A percentile compares a stretch with the other conserved stretches of the same genome.
Evolutionary conservation across 805 yeast species (phyloP).

Genomic region (Pichia paraexigua): DNA sequence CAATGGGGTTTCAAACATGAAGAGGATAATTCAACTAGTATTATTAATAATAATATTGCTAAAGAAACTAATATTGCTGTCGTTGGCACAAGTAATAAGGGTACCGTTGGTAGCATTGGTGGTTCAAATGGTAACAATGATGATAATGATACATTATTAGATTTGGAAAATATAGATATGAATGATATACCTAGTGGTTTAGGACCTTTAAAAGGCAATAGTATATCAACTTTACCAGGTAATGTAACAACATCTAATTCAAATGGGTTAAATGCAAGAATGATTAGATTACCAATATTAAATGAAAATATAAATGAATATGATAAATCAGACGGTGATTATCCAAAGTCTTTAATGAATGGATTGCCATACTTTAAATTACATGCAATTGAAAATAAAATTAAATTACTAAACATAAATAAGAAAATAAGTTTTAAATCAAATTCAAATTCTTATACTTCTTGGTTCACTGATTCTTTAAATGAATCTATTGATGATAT

Average conservation of each 20-base stretch:
- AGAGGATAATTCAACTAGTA: slow-evolving; percentile 12
- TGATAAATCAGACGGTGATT: slow-evolving; percentile 6
- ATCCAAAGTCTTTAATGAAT: slow-evolving; percentile 21
- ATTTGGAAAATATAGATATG: not conserved
- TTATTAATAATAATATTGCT: not conserved
- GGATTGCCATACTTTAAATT: slow-evolving; percentile 39
- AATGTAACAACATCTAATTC: slow-evolving; percentile 14
- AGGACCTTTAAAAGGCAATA: slow-evolving; percentile 13
- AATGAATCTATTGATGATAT: slow-evolving; percentile 35
- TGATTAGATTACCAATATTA: slow-evolving; percentile 24
- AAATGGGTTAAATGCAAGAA: slow-evolving; percentile 21
- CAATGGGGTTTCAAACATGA: slow-evolving; percentile 28
- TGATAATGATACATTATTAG: not conserved
- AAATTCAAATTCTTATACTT: slow-evolving; percentile 19
- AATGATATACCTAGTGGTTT: slow-evolving; percentile 6
- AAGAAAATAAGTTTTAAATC: slow-evolving; percentile 23
- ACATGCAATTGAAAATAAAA: slow-evolving; percentile 18
- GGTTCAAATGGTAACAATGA: not conserved
- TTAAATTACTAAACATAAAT: slow-evolving; percentile 18
- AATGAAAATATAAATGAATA: slow-evolving; percentile 2
- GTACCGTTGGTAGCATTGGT: not conserved
- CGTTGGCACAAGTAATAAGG: not conserved
- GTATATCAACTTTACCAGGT: slow-evolving; percentile 23
- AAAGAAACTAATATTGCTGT: not conserved
- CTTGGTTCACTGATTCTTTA: slow-evolving; percentile 20